A percentile compares a stretch with the other conserved stretches of the same genome.
Evolutionary conservation across 202 grass and related monocot genomes (phyloP).

Genomic region (Zizania palustris): DNA sequence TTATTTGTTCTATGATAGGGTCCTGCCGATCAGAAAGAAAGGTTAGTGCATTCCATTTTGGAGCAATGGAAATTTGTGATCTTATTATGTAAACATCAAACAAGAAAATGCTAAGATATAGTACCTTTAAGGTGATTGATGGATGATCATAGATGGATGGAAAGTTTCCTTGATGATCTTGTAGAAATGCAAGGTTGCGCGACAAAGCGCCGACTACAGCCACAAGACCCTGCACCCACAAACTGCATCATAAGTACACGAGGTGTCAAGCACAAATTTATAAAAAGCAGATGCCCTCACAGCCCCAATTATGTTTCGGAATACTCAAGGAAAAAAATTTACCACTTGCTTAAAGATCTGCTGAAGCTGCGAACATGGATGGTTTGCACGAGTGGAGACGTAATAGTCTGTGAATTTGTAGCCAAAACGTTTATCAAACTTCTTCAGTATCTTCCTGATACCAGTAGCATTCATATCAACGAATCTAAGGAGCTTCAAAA

Average conservation of each 20-base stretch:
- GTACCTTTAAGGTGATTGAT: slow-evolving; percentile 64
- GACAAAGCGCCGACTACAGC: slow-evolving; percentile 91
- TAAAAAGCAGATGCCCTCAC: not conserved
- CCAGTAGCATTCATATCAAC: slow-evolving; percentile 93
- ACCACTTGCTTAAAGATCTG: slow-evolving; percentile 99
- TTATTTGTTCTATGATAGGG: slow-evolving; percentile 94
- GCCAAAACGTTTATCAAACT: slow-evolving; percentile 87
- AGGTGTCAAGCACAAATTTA: not conserved
- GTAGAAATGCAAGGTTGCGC: slow-evolving; percentile 78
- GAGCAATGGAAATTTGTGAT: not conserved
- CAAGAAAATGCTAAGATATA: slow-evolving; percentile 13
- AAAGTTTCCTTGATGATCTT: slow-evolving; percentile 71
- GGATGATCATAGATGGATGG: slow-evolving; percentile 91
- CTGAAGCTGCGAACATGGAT: slow-evolving; percentile 93
- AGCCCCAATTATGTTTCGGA: not conserved
- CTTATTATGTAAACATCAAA: slow-evolving; percentile 12
- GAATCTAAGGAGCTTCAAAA: slow-evolving; percentile 90
- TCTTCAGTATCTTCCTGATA: slow-evolving; percentile 92
- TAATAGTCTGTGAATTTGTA: slow-evolving; percentile 94
- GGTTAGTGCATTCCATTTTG: slow-evolving; percentile 23
- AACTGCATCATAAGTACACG: not conserved
- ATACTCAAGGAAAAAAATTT: slow-evolving; percentile 39
- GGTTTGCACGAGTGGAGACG: slow-evolving; percentile 80
- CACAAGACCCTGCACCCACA: slow-evolving; percentile 68
- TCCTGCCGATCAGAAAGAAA: slow-evolving; percentile 56